Conservation (phyloP, 176 grass and related monocot species). For the Oryza nivara region DNA sequence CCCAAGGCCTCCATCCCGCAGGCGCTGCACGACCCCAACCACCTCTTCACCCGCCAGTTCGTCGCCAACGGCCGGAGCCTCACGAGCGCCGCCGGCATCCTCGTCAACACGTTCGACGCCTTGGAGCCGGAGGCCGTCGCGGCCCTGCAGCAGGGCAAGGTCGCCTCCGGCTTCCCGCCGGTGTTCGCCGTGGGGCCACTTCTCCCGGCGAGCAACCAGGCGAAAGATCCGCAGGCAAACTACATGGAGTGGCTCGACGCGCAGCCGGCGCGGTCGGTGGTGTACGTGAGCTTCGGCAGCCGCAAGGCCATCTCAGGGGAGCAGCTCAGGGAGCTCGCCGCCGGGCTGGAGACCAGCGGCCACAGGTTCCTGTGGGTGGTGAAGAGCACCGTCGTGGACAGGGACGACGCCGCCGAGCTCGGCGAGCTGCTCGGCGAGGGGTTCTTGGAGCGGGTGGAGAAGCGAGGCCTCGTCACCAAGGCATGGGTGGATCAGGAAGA, state of each 20-base stretch:
- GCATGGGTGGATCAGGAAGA: slow-evolving; percentile 74
- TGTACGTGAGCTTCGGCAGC: slow-evolving; percentile 84
- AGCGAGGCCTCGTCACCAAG: slow-evolving; percentile 57
- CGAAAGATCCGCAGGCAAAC: no score
- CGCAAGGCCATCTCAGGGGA: slow-evolving; percentile 48
- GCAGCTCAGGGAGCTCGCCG: slow-evolving; percentile 61
- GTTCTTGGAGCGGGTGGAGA: slow-evolving; percentile 50
- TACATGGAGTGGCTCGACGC: slow-evolving; percentile 47
- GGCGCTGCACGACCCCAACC: slow-evolving; percentile 59
- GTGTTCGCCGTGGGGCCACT: slow-evolving; percentile 59
- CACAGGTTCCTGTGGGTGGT: slow-evolving; percentile 84
- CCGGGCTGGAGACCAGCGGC: slow-evolving; percentile 58
- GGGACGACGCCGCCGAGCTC: slow-evolving; percentile 44
- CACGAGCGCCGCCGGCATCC: slow-evolving; percentile 25
- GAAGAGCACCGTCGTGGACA: slow-evolving; percentile 58
- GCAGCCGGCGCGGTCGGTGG: slow-evolving; percentile 69
- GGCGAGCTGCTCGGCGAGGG: slow-evolving; percentile 45
- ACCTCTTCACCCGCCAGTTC: slow-evolving; percentile 74
- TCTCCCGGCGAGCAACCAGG: neutral
- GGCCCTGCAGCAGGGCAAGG: slow-evolving; percentile 34
- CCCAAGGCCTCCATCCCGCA: slow-evolving; percentile 40
- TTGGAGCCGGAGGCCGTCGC: slow-evolving; percentile 53
- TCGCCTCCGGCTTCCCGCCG: slow-evolving; percentile 39
- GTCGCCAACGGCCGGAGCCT: slow-evolving; percentile 56
- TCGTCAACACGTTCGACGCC: slow-evolving; percentile 59